Evolutionary conservation across 768 basidiomycete genomes (phyloP).

Genomic region (Phylloporus sp.): DNA sequence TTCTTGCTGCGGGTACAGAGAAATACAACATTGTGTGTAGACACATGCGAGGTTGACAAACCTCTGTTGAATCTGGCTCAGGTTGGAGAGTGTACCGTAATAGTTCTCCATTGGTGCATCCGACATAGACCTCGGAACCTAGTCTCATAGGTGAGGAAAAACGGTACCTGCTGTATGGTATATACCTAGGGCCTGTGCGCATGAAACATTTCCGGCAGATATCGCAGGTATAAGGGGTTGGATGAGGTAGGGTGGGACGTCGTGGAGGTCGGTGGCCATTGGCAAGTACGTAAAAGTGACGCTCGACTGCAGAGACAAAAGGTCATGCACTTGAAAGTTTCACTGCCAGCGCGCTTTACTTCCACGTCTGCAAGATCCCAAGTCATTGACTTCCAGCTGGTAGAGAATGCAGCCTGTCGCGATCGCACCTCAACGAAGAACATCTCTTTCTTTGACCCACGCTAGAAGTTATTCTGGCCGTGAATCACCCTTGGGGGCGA

Average conservation of each 20-base stretch:
- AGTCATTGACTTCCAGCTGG: background rate
- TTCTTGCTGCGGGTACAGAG: conserved; percentile 39
- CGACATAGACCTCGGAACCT: conserved; percentile 86
- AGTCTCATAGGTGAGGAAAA: conserved; percentile 3
- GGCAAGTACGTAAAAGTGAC: conserved; percentile 19
- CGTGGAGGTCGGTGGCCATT: conserved; percentile 35
- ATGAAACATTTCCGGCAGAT: conserved; percentile 27
- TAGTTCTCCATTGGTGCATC: conserved; percentile 80
- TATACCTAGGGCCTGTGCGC: conserved; percentile 58
- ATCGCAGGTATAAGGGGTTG: conserved; percentile 44
- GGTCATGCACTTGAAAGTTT: conserved; percentile 18
- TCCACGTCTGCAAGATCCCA: conserved; percentile 1
- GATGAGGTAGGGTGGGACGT: conserved; percentile 61
- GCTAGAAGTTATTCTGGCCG: conserved; percentile 10
- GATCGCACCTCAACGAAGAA: conserved; percentile 15
- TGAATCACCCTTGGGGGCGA: conserved; percentile 14
- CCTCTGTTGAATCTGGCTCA: conserved; percentile 45
- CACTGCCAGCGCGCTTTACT: conserved; percentile 4
- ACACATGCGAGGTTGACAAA: conserved; percentile 21
- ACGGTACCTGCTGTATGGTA: background rate
- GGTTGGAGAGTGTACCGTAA: conserved; percentile 73
- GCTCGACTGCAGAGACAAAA: background rate
- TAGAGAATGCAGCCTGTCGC: conserved; percentile 14
- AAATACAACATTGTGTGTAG: background rate
- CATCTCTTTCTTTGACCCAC: conserved; percentile 17